Conservation (phyloP, 1,139 yeast genomes). For the Petasospora rhodanensis region DNA sequence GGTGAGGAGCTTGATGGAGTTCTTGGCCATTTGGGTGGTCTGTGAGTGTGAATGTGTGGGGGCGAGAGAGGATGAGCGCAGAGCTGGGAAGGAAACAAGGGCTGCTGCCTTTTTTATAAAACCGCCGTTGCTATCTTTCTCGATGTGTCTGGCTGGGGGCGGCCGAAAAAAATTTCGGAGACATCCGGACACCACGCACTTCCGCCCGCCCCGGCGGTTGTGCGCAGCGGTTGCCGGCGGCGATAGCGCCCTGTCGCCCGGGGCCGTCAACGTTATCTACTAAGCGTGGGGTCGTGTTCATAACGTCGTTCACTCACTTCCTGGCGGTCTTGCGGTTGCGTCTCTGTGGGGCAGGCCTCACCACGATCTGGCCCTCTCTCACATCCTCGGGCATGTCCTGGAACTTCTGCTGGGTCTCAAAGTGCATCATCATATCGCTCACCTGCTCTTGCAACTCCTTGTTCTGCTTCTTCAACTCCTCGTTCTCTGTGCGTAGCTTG, state of each 20-base stretch:
- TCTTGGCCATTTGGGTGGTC: conserved; percentile 54
- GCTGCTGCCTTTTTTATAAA: background rate
- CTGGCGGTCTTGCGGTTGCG: background rate
- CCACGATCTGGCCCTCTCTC: conserved; percentile 61
- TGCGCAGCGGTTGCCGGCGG: background rate
- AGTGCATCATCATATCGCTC: conserved; percentile 74
- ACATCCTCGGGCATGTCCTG: conserved; percentile 67
- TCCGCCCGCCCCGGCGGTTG: conserved; percentile 1
- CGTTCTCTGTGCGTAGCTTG: conserved; percentile 36
- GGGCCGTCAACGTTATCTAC: no score
- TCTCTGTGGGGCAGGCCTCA: conserved; percentile 17
- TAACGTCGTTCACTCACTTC: background rate
- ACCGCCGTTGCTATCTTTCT: no score
- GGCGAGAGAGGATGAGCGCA: no score
- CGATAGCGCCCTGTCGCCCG: no score
- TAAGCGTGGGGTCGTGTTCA: no score
- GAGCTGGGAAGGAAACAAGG: background rate
- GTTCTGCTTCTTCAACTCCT: conserved; percentile 35
- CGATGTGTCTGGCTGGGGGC: no score
- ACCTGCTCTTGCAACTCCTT: conserved; percentile 64
- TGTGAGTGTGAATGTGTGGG: no score
- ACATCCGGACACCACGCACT: conserved; percentile 9
- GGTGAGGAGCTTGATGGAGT: conserved; percentile 83
- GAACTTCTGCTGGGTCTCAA: conserved; percentile 70
- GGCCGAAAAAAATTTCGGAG: conserved; percentile 6